A percentile compares a stretch with the other conserved stretches of the same genome.
phyloP scores from a whole-genome alignment of 371 early-diverging fungal genomes.

The Mucor saturninus region DNA sequence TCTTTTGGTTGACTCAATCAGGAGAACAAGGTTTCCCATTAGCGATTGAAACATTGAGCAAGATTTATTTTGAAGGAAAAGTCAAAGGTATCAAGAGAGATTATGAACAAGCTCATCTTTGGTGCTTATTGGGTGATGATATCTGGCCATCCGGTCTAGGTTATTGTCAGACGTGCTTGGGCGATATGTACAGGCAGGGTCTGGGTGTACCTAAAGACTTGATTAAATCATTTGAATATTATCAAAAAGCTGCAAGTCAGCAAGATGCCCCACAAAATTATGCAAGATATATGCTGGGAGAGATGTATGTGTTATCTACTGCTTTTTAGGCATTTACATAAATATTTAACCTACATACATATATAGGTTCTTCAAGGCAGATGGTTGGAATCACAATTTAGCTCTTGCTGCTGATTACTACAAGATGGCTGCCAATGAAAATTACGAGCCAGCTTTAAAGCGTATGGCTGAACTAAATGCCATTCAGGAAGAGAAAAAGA shows the following conservation, averaged over 20 bases:
- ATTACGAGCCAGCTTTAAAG: slow-evolving; percentile 42
- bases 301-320: slow-evolving; percentile 36
- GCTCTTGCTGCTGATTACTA: slow-evolving; percentile 51
- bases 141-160: slow-evolving; percentile 58
- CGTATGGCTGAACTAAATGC: slow-evolving; percentile 23
- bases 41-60: slow-evolving; percentile 48
- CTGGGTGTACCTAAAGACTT: slow-evolving; percentile 48
- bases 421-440: slow-evolving; percentile 46
- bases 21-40: slow-evolving; percentile 53
- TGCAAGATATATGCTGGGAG: slow-evolving; percentile 54
- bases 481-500: slow-evolving; percentile 20
- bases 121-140: slow-evolving; percentile 53
- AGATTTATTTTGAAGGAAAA: slow-evolving; percentile 44
- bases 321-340: not conserved
- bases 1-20: slow-evolving; percentile 53
- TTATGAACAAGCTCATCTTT: slow-evolving; percentile 45
- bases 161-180: slow-evolving; percentile 52
- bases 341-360: not conserved
- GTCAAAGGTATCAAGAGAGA: slow-evolving; percentile 37
- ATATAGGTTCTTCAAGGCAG: slow-evolving; percentile 49
- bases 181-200: slow-evolving; percentile 52
- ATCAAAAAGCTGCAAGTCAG: slow-evolving; percentile 56
- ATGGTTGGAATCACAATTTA: slow-evolving; percentile 48
- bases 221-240: slow-evolving; percentile 48
- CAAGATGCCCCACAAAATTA: slow-evolving; percentile 55